Conservation (phyloP, 306 rosid genomes). For the Rubus idaeus region DNA sequence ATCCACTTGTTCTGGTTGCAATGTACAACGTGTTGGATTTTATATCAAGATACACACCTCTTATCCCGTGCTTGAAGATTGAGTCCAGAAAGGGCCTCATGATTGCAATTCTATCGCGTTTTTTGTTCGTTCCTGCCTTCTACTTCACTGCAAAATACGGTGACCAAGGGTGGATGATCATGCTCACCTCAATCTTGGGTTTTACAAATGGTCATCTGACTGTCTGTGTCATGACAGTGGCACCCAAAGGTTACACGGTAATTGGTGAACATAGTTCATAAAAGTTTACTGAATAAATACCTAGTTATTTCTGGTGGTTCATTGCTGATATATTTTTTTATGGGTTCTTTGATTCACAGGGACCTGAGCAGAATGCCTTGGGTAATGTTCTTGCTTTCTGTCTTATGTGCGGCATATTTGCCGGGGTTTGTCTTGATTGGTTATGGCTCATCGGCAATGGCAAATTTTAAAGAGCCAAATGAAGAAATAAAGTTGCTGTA, state of each 20-base stretch:
- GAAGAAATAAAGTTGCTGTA: background rate
- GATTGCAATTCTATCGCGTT: slow-evolving; percentile 41
- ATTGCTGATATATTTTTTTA: background rate
- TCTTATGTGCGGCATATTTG: slow-evolving; percentile 53
- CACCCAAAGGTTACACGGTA: slow-evolving; percentile 80
- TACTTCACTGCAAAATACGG: slow-evolving; percentile 82
- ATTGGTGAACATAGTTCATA: slow-evolving; percentile 18
- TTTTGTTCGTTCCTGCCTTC: slow-evolving; percentile 71
- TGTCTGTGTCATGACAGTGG: slow-evolving; percentile 71
- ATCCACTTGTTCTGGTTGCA: slow-evolving; percentile 63
- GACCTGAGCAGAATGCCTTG: slow-evolving; percentile 93
- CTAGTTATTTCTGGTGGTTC: background rate
- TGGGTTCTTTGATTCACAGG: slow-evolving; percentile 39
- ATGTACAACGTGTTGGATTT: slow-evolving; percentile 63
- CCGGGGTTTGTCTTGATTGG: slow-evolving; percentile 82
- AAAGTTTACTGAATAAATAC: background rate
- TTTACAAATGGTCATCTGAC: slow-evolving; percentile 77
- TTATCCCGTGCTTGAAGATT: slow-evolving; percentile 50
- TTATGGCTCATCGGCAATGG: slow-evolving; percentile 75
- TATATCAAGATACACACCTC: slow-evolving; percentile 66
- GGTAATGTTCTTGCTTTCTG: slow-evolving; percentile 73
- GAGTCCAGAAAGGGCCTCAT: slow-evolving; percentile 67
- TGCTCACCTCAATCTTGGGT: slow-evolving; percentile 66
- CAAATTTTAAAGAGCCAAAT: slow-evolving; percentile 21
- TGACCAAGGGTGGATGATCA: slow-evolving; percentile 83